Conservation (phyloP, 2,329 filamentous ascomycete species). For the Fusarium sp. region DNA sequence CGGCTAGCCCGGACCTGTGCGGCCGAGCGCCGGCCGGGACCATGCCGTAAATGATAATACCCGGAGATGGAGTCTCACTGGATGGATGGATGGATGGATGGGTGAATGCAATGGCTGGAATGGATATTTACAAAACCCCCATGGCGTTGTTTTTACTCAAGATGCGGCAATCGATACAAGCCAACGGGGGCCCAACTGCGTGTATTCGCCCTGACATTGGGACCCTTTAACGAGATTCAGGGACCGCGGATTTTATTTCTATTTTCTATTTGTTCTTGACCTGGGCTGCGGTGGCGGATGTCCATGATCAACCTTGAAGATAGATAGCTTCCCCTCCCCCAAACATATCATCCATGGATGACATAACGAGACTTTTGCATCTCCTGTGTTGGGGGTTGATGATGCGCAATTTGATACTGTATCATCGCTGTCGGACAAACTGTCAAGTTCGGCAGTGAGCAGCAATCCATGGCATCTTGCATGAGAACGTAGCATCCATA, state of each 20-base stretch:
- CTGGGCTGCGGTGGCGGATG: constrained; percentile 14
- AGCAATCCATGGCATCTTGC: constrained; percentile 24
- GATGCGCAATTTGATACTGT: constrained; percentile 1
- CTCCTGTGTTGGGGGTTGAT: background rate
- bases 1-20: constrained; percentile 41
- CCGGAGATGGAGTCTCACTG: constrained; percentile 17
- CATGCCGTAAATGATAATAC: constrained; percentile 33
- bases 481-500: constrained; percentile 25
- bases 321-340: background rate
- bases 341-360: constrained; percentile 2
- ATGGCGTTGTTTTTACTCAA: constrained; percentile 35
- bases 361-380: constrained; percentile 15
- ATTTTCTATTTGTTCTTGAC: background rate
- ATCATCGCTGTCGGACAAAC: background rate
- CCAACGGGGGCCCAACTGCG: constrained; percentile 29
- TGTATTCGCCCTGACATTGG: background rate
- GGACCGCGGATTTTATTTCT: background rate
- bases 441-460: constrained; percentile 11
- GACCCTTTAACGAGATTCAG: background rate
- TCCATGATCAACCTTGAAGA: constrained; percentile 13
- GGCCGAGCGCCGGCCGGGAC: constrained; percentile 35
- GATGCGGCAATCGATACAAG: constrained; percentile 32
- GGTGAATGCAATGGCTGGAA: background rate
- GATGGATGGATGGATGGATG: constrained; percentile 5
- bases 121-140: constrained; percentile 16